Conservation (phyloP, 257 asterid genomes). For the Pogostemon cablin region DNA sequence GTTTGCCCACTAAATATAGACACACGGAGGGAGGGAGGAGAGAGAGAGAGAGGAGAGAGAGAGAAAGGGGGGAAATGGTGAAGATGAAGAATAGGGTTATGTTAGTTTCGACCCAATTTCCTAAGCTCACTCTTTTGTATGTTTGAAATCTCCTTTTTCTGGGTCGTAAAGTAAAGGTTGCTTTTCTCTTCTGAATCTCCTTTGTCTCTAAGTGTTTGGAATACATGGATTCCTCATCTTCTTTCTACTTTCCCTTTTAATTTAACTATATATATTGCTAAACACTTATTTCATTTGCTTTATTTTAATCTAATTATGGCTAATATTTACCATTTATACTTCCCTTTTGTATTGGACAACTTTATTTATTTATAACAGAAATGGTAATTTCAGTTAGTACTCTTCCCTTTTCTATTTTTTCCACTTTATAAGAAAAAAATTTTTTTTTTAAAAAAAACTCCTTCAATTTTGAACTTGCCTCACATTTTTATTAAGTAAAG, state of each 20-base stretch:
- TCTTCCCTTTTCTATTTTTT: too few species aligned
- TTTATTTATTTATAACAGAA: too few species aligned
- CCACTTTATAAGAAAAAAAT: too few species aligned
- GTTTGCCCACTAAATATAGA: slow-evolving; percentile 59
- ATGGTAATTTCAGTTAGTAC: too few species aligned
- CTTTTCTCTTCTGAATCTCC: slow-evolving; percentile 71
- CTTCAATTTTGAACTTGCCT: too few species aligned
- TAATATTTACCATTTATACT: too few species aligned
- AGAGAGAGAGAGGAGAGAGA: background rate
- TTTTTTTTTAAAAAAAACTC: too few species aligned
- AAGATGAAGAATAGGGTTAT: slow-evolving; percentile 28
- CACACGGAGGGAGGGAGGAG: slow-evolving; percentile 30
- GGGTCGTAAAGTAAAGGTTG: slow-evolving; percentile 80
- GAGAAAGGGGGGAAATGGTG: background rate
- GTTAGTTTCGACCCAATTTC: slow-evolving; percentile 59
- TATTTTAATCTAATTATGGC: too few species aligned
- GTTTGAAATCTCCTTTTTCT: slow-evolving; percentile 73
- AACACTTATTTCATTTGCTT: too few species aligned
- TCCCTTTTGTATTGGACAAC: too few species aligned
- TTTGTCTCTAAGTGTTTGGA: slow-evolving; percentile 96
- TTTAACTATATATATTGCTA: background rate
- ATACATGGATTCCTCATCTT: slow-evolving; percentile 76
- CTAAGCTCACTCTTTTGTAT: slow-evolving; percentile 43
- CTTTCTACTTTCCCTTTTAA: slow-evolving; percentile 35
- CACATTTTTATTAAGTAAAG: too few species aligned